A percentile compares a stretch with the other conserved stretches of the same genome.
Evolutionary conservation across 305 asterid species (phyloP).

Genomic region (Striga hermonthica): DNA sequence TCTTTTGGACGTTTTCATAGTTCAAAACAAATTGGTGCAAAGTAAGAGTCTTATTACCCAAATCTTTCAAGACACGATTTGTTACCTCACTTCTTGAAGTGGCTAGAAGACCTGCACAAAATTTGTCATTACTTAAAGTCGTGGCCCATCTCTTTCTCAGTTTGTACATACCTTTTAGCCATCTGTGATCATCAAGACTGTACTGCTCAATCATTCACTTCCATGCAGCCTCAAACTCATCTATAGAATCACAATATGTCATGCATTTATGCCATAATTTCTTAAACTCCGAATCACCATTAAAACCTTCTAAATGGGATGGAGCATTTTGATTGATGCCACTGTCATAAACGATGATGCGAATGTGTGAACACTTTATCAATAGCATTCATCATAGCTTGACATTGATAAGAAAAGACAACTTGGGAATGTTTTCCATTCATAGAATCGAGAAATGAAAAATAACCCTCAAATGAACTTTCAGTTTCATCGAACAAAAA

Average conservation of each 20-base stretch:
- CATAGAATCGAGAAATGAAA: neutral
- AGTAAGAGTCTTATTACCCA: too few species aligned
- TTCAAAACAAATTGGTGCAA: too few species aligned
- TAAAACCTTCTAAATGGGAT: neutral
- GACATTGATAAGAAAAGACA: neutral
- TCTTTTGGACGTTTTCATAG: too few species aligned
- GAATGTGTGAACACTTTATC: neutral
- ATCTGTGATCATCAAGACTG: too few species aligned
- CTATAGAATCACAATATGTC: neutral
- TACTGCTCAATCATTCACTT: too few species aligned
- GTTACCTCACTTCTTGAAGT: too few species aligned
- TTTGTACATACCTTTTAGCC: too few species aligned
- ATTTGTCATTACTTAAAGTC: too few species aligned
- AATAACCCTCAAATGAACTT: neutral
- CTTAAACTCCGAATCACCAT: neutral
- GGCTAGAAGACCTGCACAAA: too few species aligned
- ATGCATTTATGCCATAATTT: neutral
- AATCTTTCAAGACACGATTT: too few species aligned
- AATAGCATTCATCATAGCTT: conserved; percentile 4
- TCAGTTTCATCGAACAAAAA: neutral
- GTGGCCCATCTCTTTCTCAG: too few species aligned
- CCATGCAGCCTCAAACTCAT: too few species aligned
- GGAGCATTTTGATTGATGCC: conserved; percentile 10
- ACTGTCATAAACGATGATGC: conserved; percentile 2
- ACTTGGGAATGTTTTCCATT: neutral